Base-by-base conservation (phyloP, 169 alveolate species). In the Cryptosporidium andersoni region DNA sequence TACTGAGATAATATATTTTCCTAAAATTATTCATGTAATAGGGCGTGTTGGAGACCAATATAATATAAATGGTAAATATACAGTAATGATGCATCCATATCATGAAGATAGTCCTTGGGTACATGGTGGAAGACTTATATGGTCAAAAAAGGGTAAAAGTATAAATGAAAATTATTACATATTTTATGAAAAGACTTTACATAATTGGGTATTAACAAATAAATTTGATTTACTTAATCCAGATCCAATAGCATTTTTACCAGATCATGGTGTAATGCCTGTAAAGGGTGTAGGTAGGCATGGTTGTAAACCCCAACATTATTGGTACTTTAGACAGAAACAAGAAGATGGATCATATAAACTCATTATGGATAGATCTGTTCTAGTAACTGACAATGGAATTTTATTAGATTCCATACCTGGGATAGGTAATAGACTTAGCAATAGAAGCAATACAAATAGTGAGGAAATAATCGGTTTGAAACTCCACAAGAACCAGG, bases 241-340 rank as follows among this genome's bases (percentile, higher is more conserved):
- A 7, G 45, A 45, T 37, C 85, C 85, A 34, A 74, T 74, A n/a
- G 85, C 85, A 42, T 74, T 74, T 39, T 58, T 74, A 37, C 85
- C 85, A 14, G 85, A 74, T 40, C 85, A 74, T 36, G 85, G 85
- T 11, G 85, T 74, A 60, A 74, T 74, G 85, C 85, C 85, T 58
- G 85, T 74, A 14, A 74, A 74, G 42, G 85, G 85, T 12, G 85
- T 74, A 11, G 85, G 85, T 2, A 74, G 60, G 14, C 85, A 74
- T 36, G 85, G 85, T 36, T 74, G 85, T 64, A 74, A 74, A 16
- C 74, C 85, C 4, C 85, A 74, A 39, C 85, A 74, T 37, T 74
- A 74, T 45, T 74, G 85, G 85, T 74, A 74, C 40, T 74, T 74
- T 25, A 74, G 63, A 42, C 74, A 74, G 40, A 74, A 60, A 14